Evolutionary conservation across 192 early-diverging fungal genomes (phyloP).

Genomic region (Coemansia sp.): DNA sequence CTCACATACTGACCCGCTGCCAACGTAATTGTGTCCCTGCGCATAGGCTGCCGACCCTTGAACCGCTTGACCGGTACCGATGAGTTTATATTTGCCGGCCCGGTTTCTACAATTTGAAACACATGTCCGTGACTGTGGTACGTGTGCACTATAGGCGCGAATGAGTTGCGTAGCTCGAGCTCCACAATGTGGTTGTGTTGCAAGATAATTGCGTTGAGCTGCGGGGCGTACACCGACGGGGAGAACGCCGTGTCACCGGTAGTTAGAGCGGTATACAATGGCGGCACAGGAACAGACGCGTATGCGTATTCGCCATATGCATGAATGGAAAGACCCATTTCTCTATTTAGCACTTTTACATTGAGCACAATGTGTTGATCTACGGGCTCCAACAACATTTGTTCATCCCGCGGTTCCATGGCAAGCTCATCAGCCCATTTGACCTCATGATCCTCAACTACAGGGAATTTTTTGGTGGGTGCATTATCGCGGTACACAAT

Average conservation of each 20-base stretch:
- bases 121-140: slow-evolving; percentile 83
- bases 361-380: slow-evolving; percentile 21
- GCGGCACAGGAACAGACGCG: slow-evolving; percentile 51
- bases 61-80: too few relatives aligned
- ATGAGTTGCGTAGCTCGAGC: slow-evolving; percentile 66
- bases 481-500: slow-evolving; percentile 62
- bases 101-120: slow-evolving; percentile 67
- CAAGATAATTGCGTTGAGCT: slow-evolving; percentile 61
- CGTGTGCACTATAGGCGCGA: slow-evolving; percentile 65
- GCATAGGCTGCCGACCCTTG: slow-evolving; percentile 5
- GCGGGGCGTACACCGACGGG: slow-evolving; percentile 63
- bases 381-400: slow-evolving; percentile 43
- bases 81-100: slow-evolving; percentile 36
- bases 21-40: slow-evolving; percentile 70
- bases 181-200: slow-evolving; percentile 65
- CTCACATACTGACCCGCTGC: slow-evolving; percentile 59
- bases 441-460: slow-evolving; percentile 3
- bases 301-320: slow-evolving; percentile 3
- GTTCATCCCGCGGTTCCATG: slow-evolving; percentile 39
- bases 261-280: slow-evolving; percentile 64
- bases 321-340: background rate
- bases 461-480: slow-evolving; percentile 25
- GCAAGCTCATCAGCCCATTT: slow-evolving; percentile 11
- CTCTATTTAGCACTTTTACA: background rate
- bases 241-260: slow-evolving; percentile 57